phyloP scores from a whole-genome alignment of 371 early-diverging fungal species.

The Chytridium lagenaria region DNA sequence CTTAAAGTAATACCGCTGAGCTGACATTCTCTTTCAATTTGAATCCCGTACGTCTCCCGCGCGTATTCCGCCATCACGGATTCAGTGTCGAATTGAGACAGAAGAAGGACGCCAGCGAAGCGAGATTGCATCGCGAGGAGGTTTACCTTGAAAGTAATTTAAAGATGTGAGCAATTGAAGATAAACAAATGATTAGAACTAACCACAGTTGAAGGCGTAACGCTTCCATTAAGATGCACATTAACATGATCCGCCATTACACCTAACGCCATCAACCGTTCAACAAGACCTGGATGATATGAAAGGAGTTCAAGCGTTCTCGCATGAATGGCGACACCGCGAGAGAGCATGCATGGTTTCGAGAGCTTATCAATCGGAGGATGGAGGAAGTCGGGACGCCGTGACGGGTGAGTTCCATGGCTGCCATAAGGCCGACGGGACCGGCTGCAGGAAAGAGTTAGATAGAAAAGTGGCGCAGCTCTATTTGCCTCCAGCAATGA shows the following conservation, averaged over 20 bases:
- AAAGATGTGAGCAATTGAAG: no score
- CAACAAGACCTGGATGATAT: neutral
- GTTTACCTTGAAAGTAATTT: no score
- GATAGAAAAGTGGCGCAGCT: no score
- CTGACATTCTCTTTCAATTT: neutral
- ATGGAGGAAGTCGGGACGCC: neutral
- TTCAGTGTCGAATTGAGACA: constrained; percentile 2
- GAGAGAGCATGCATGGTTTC: neutral
- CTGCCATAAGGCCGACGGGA: neutral
- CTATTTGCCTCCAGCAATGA: no score
- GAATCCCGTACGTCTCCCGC: neutral
- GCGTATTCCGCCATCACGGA: neutral
- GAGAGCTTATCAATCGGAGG: neutral
- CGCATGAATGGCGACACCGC: neutral
- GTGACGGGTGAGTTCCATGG: neutral
- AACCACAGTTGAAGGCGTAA: no score
- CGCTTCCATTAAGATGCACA: neutral
- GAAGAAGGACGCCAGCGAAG: neutral
- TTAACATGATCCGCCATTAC: neutral
- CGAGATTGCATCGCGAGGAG: no score
- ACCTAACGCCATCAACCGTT: neutral
- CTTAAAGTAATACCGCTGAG: neutral
- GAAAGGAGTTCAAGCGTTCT: neutral
- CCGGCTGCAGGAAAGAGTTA: no score
- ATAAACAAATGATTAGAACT: no score